phyloP scores from a whole-genome alignment of 106 monocot species.

The Amphibolis antarctica region DNA sequence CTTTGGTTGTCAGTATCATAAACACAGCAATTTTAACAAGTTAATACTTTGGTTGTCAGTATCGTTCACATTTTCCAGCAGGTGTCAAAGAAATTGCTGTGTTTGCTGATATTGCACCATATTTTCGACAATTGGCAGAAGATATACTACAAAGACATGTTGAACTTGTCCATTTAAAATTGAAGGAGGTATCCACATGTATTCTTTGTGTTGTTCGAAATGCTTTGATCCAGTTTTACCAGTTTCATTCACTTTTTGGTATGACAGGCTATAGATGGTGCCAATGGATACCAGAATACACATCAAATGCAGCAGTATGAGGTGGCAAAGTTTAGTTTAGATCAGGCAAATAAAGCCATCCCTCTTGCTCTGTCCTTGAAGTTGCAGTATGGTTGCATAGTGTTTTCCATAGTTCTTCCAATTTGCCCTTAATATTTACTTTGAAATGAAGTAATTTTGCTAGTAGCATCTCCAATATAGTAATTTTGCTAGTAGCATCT shows the following conservation, averaged over 20 bases:
- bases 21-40: background rate
- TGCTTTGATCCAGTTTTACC: background rate
- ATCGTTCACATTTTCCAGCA: conserved; percentile 73
- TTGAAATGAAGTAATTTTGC: too few species aligned
- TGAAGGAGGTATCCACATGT: conserved; percentile 40
- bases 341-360: conserved; percentile 43
- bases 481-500: too few species aligned
- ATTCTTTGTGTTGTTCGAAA: background rate
- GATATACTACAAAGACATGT: conserved; percentile 59
- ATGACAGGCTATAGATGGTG: conserved; percentile 72
- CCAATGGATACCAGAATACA: conserved; percentile 91
- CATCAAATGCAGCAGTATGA: conserved; percentile 70
- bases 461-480: too few species aligned
- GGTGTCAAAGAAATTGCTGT: conserved; percentile 56
- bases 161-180: conserved; percentile 38
- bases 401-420: too few species aligned
- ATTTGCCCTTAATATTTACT: too few species aligned
- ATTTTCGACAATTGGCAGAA: conserved; percentile 63
- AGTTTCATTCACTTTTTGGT: background rate
- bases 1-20: background rate
- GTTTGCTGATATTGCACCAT: conserved; percentile 67
- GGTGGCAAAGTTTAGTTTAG: conserved; percentile 63
- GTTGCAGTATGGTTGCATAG: background rate
- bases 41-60: conserved; percentile 36
- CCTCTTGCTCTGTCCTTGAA: background rate